A percentile compares a stretch with the other conserved stretches of the same genome.
These are phyloP conservation scores for Suhomyces maxii DNA, from an alignment of 1,139 yeast genomes.

Conservation along the genomic window DNA sequence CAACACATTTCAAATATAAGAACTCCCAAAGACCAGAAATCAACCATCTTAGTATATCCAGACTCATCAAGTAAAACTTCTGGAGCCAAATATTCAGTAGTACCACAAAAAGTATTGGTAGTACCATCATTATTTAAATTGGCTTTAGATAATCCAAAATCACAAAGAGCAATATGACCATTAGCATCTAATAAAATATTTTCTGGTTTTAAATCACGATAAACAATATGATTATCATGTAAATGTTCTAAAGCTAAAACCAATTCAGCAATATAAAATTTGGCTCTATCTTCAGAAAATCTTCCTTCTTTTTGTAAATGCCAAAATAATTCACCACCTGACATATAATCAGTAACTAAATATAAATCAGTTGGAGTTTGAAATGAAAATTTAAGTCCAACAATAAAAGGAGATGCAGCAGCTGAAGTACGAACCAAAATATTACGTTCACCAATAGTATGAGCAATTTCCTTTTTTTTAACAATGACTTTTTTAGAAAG, in stretches of 20 bases:
- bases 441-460: constrained; percentile 94
- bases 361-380: constrained; percentile 92
- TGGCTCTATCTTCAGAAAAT: constrained; percentile 88
- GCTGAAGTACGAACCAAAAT: constrained; percentile 83
- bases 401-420: constrained; percentile 85
- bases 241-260: constrained; percentile 88
- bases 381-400: constrained; percentile 90
- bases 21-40: constrained; percentile 83
- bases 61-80: constrained; percentile 79
- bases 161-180: constrained; percentile 96
- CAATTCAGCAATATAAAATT: constrained; percentile 93
- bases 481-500: constrained; percentile 91
- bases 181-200: constrained; percentile 90
- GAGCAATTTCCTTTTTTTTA: constrained; percentile 95
- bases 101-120: constrained; percentile 96
- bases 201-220: constrained; percentile 94
- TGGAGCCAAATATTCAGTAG: constrained; percentile 88
- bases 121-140: constrained; percentile 85
- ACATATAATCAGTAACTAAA: constrained; percentile 94
- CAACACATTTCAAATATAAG: constrained; percentile 88
- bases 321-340: constrained; percentile 98
- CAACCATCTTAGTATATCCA: constrained; percentile 85
- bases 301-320: constrained; percentile 96
- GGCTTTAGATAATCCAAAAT: constrained; percentile 94
- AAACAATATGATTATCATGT: constrained; percentile 90